Conservation (phyloP, 2,329 filamentous ascomycete species). For the Sporothrix phasma region DNA sequence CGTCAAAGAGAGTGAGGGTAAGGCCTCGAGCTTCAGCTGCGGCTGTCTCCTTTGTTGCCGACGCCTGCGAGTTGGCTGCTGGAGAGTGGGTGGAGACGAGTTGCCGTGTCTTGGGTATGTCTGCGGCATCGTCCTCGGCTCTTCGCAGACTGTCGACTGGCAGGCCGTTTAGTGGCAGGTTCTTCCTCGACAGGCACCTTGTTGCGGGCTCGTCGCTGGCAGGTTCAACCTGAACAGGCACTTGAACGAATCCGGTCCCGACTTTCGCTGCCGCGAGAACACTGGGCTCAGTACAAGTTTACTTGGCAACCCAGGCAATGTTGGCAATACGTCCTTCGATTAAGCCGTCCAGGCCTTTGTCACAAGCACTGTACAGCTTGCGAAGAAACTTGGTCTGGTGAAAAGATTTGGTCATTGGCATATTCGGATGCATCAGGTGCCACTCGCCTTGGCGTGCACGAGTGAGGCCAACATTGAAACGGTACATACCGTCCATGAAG, state of each 20-base stretch:
- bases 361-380: constrained; percentile 18
- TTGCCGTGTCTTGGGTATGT: background rate
- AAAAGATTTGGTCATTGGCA: constrained; percentile 20
- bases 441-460: constrained; percentile 36
- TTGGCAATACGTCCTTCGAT: constrained; percentile 16
- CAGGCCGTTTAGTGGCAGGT: too few species aligned
- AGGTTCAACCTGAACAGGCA: too few species aligned
- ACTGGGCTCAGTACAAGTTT: background rate
- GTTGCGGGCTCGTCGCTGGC: background rate
- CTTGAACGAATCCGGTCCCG: too few species aligned
- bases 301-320: background rate
- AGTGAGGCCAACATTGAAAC: constrained; percentile 38
- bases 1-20: background rate
- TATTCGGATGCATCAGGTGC: constrained; percentile 34
- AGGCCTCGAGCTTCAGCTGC: background rate
- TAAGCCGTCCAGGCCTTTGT: constrained; percentile 2
- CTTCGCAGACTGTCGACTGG: too few species aligned
- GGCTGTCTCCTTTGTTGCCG: background rate
- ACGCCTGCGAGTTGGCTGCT: background rate
- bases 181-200: too few species aligned
- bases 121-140: background rate
- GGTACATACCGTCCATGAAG: constrained; percentile 35
- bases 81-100: background rate
- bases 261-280: too few species aligned
- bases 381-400: constrained; percentile 12